Base-by-base conservation (phyloP, 2,329 filamentous ascomycete genomes). In the Zymoseptoria ardabiliae region DNA sequence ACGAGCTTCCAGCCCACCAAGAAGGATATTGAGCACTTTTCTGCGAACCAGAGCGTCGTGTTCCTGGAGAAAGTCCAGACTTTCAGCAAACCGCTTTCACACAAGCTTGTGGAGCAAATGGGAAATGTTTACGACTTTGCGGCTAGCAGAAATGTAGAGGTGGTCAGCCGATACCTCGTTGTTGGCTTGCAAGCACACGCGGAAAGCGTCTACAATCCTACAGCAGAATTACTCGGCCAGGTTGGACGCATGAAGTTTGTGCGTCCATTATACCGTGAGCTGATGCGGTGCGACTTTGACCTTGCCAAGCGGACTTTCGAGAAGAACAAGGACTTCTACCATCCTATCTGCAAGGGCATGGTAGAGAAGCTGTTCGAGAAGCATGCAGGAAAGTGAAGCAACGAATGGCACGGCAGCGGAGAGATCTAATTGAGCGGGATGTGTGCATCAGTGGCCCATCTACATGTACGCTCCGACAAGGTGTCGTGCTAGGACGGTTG, bases 221-320 rank as follows among this genome's bases (percentile, higher is more conserved):
- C 90, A 0, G 85, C 88, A 1, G 84, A 89, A 60, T 78, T 97
- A 58, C 79, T 97, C 48, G 89, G 90, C 30, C 81, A 82, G 56
- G 91, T 97, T 22, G 94, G 94, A 11, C 81, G 94, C 59, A 97
- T 99, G 94, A 97, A 97, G 82, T 97, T 93, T 74, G 93, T 97
- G 60, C 81, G 93, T 53, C 91, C 93, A 21, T 76, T 97, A 70
- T 97, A 88, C 77, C 82, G 88, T 62, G 82, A 84, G 54, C 77
- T 99, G 66, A 87, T 88, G 69, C 85, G 86, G 72, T 84, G 89
- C 48, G 87, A 97, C 75, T 79, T 84, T 53, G 78, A 85, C 23
- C 75, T 96, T 69, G 93, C 94, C 0, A 75, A 93, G 56, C 79
- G 85, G 72, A 96, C 92, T 0, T 97, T 96, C 75, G 83, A 89